Base-by-base conservation (phyloP, 768 basidiomycete genomes). In the Boletellus ananiceps region DNA sequence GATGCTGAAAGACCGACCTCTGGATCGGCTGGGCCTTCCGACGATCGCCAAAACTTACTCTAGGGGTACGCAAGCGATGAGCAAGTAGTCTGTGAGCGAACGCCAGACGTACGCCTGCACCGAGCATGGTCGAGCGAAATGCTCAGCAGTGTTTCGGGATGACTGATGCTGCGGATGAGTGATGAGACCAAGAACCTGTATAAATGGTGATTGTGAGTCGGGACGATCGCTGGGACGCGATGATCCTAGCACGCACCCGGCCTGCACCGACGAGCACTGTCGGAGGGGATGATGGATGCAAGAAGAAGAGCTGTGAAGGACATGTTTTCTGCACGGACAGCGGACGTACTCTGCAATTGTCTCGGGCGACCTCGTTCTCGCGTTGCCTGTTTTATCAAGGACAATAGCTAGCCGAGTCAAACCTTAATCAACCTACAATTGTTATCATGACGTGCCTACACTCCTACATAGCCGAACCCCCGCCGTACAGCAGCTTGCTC, bases 401-500 rank as follows among this genome's bases (percentile, higher is more conserved):
- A 67, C 64, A 65, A 65, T 67, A 67, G 58, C 29, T 54, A 53
- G 15, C 51, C 50, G 43, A 60, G 12, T 35, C 8, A 29, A 29
- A 29, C 29, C 29, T 29, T 29, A 29, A 29, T 29, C 7, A 29
- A 9, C 29, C 29, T 7, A 33, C 19, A 41, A 42, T 41, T 48
- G 39, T 48, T 33, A 38, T 41, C 33, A 43, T 21, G 13, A 29
- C 19, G 37, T 21, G 34, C 40, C 9, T 4, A 25, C 23, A 25
- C 23, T 25, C 23, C 19, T 19, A 25, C 38, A 54, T 43, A 57
- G 43, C 49, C 49, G 11, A 48, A 44, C 16, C 52, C 49, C 51
- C 49, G 3, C 49, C 37, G 5, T 57, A 57, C 33, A 67, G 35
- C 5, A 72, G 40, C 40, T 37, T 55, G 49, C 51, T 57, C 40